Evolutionary conservation across 495 filamentous ascomycete species (phyloP).

Genomic region (Rhizodiscina lignyota): DNA sequence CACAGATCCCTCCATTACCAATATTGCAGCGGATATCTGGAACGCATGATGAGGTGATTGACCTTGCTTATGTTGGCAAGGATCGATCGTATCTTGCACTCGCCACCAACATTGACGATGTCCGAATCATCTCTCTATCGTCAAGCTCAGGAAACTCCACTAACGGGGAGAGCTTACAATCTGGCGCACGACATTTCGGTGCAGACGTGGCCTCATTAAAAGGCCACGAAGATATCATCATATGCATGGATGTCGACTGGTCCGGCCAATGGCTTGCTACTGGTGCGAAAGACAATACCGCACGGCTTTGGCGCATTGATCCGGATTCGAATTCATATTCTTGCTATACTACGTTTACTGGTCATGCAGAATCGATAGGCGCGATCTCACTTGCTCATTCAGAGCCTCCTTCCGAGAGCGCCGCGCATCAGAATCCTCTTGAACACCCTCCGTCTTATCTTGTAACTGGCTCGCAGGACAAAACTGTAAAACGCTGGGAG

Average conservation of each 20-base stretch:
- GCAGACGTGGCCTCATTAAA: constrained; percentile 71
- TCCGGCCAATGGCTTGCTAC: constrained; percentile 93
- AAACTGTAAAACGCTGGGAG: constrained; percentile 85
- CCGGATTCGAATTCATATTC: constrained; percentile 53
- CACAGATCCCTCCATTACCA: constrained; percentile 26
- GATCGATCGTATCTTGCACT: constrained; percentile 70
- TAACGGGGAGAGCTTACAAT: not conserved
- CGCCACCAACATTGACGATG: constrained; percentile 87
- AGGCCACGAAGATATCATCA: constrained; percentile 88
- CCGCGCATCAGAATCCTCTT: constrained; percentile 47
- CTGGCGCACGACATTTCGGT: constrained; percentile 51
- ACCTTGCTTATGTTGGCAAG: constrained; percentile 66
- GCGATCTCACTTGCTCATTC: constrained; percentile 68
- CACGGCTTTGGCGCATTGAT: constrained; percentile 81
- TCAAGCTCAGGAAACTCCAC: not conserved
- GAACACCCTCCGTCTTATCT: constrained; percentile 69
- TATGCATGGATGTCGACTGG: constrained; percentile 88
- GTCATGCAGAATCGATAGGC: constrained; percentile 90
- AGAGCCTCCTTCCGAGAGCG: constrained; percentile 43
- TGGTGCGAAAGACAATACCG: constrained; percentile 91
- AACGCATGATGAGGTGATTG: constrained; percentile 94
- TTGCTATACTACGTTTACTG: constrained; percentile 66
- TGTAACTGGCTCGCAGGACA: constrained; percentile 83
- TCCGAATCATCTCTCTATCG: constrained; percentile 60
- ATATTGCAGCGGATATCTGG: constrained; percentile 67